phyloP scores from a whole-genome alignment of 495 filamentous ascomycete species.

The Aspergillus diversus region DNA sequence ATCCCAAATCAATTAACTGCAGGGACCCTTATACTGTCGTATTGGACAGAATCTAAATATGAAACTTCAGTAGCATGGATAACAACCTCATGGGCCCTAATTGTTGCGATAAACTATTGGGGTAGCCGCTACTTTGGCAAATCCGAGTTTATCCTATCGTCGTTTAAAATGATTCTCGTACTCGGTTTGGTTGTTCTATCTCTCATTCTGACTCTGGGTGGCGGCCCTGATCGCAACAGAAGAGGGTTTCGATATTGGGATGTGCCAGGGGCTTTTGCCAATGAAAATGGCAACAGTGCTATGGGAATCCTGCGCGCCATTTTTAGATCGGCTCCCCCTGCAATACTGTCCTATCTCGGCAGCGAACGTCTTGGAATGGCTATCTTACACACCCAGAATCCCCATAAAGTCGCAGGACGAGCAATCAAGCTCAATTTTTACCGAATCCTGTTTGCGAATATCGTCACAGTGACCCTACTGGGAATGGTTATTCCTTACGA shows the following conservation, averaged over 20 bases:
- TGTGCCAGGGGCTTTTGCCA: slow-evolving; percentile 38
- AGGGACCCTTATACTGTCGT: slow-evolving; percentile 69
- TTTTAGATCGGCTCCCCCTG: slow-evolving; percentile 74
- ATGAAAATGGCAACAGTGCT: slow-evolving; percentile 9
- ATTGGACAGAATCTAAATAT: slow-evolving; percentile 60
- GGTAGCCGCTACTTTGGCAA: slow-evolving; percentile 50
- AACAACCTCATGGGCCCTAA: slow-evolving; percentile 64
- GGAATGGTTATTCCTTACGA: slow-evolving; percentile 61
- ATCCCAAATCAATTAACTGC: slow-evolving; percentile 81
- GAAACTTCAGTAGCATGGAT: slow-evolving; percentile 80
- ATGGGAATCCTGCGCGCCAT: slow-evolving; percentile 61
- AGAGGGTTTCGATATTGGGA: slow-evolving; percentile 78
- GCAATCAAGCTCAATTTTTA: slow-evolving; percentile 79
- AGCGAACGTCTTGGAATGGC: slow-evolving; percentile 77
- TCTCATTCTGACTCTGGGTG: slow-evolving; percentile 66
- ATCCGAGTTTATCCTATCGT: slow-evolving; percentile 57
- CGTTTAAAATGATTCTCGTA: slow-evolving; percentile 71
- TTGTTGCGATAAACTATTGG: slow-evolving; percentile 65
- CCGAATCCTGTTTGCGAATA: slow-evolving; percentile 80
- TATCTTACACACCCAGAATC: slow-evolving; percentile 68
- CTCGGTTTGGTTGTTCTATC: slow-evolving; percentile 68
- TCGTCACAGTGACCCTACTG: slow-evolving; percentile 51
- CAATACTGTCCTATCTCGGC: slow-evolving; percentile 79
- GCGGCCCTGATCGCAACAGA: slow-evolving; percentile 65
- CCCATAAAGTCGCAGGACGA: slow-evolving; percentile 68